These are phyloP conservation scores for Agrocybe chaxingu DNA, from an alignment of 768 basidiomycete genomes.

Conservation along the genomic window DNA sequence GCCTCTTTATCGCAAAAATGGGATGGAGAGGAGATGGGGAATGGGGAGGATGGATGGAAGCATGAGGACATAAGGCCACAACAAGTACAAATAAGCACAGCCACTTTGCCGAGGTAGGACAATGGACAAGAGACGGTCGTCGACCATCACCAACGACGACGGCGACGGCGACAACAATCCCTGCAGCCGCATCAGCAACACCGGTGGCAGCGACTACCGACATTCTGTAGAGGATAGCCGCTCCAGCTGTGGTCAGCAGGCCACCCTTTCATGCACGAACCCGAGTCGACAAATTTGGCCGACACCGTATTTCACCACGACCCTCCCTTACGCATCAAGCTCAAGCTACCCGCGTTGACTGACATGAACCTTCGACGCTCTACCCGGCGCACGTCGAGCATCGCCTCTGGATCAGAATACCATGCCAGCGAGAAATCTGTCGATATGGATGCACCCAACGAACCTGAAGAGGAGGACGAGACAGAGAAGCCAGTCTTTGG, in stretches of 20 bases:
- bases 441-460: conserved; percentile 24
- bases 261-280: conserved; percentile 22
- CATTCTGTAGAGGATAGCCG: not conserved
- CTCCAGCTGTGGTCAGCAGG: conserved; percentile 10
- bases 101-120: conserved; percentile 10
- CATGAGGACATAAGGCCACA: not conserved
- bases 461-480: conserved; percentile 30
- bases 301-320: conserved; percentile 7
- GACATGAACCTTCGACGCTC: conserved; percentile 32
- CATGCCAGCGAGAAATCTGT: conserved; percentile 44
- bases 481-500: conserved; percentile 22
- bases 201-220: not conserved
- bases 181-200: conserved; percentile 4
- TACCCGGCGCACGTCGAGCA: conserved; percentile 29
- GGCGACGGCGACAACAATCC: conserved; percentile 9
- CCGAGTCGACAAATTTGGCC: conserved; percentile 21
- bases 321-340: conserved; percentile 21
- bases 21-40: not conserved
- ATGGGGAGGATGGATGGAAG: not conserved
- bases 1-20: not conserved
- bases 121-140: too few relatives aligned
- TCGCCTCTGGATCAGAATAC: conserved; percentile 47
- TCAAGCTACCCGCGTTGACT: conserved; percentile 25
- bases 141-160: conserved; percentile 5
- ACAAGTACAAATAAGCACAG: conserved; percentile 27